phyloP scores from a whole-genome alignment of 1,139 yeast species.

The Suhomyces chickasaworum region DNA sequence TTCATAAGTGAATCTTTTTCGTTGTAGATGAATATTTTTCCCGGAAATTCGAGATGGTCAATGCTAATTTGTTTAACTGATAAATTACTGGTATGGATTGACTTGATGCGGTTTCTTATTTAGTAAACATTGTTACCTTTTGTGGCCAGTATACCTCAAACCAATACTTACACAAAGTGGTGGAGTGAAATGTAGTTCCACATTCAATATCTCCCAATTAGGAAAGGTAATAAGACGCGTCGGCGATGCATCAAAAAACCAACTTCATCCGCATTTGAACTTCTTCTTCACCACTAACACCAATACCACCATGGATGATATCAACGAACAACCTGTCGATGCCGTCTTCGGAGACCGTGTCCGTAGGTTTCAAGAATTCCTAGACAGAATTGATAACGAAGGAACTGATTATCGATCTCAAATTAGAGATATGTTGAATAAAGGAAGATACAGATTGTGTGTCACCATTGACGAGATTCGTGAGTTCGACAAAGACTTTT shows the following conservation, averaged over 20 bases:
- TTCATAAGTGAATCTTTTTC: too few relatives aligned
- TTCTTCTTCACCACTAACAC: constrained; percentile 4
- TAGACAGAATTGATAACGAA: constrained; percentile 56
- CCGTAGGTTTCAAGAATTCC: constrained; percentile 84
- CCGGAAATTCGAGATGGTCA: too few relatives aligned
- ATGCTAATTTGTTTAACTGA: too few relatives aligned
- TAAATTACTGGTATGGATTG: too few relatives aligned
- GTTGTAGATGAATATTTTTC: too few relatives aligned
- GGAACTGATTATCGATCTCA: constrained; percentile 65
- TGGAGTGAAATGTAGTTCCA: neutral
- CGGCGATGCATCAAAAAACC: constrained; percentile 8
- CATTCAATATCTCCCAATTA: constrained; percentile 23
- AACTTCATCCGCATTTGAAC: constrained; percentile 2
- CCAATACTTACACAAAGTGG: neutral
- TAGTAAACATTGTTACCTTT: neutral
- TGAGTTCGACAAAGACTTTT: constrained; percentile 76
- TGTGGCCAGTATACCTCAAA: neutral
- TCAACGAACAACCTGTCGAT: constrained; percentile 41
- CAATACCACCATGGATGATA: constrained; percentile 22
- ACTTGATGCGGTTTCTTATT: too few relatives aligned
- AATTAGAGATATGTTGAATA: constrained; percentile 70
- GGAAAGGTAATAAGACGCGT: constrained; percentile 41
- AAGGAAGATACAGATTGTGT: constrained; percentile 65
- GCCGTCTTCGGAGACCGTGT: constrained; percentile 76
- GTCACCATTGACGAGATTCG: constrained; percentile 86